A percentile compares a stretch with the other conserved stretches of the same genome.
Conservation (phyloP, 164 flowering plant genomes). For the Macadamia tetraphylla region DNA sequence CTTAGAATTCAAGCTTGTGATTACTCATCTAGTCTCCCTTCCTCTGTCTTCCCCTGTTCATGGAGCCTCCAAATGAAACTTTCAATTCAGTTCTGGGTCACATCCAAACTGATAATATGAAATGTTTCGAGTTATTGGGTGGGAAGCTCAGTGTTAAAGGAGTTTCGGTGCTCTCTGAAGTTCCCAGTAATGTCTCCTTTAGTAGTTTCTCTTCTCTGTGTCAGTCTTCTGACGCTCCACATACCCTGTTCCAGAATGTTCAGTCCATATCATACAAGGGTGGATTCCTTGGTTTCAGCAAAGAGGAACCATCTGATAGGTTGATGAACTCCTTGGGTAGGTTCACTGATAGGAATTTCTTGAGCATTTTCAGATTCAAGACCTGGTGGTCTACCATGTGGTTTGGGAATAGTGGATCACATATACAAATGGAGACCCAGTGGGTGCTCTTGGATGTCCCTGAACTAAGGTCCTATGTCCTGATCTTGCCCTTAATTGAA, state of each 20-base stretch:
- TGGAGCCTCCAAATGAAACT: slow-evolving; percentile 44
- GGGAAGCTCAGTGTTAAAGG: slow-evolving; percentile 51
- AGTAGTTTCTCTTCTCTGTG: slow-evolving; percentile 30
- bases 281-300: slow-evolving; percentile 44
- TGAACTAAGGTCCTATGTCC: slow-evolving; percentile 53
- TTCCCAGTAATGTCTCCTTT: slow-evolving; percentile 64
- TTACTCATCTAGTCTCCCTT: background rate
- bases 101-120: slow-evolving; percentile 4
- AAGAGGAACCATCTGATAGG: slow-evolving; percentile 38
- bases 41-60: slow-evolving; percentile 21
- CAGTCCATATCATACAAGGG: slow-evolving; percentile 34
- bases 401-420: slow-evolving; percentile 71
- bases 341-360: slow-evolving; percentile 45
- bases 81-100: slow-evolving; percentile 9
- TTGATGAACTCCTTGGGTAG: slow-evolving; percentile 57
- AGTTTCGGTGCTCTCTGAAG: slow-evolving; percentile 50
- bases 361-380: slow-evolving; percentile 76
- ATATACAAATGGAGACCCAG: slow-evolving; percentile 77
- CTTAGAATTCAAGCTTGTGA: background rate
- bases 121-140: slow-evolving; percentile 31
- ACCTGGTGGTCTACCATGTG: slow-evolving; percentile 93
- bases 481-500: slow-evolving; percentile 57
- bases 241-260: slow-evolving; percentile 39
- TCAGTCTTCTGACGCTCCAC: slow-evolving; percentile 47
- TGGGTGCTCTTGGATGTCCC: slow-evolving; percentile 71